Evolutionary conservation across 208 protist species (phyloP), one percentile per base, ranked within the genome.

Genomic region (Leishmania major): DNA sequence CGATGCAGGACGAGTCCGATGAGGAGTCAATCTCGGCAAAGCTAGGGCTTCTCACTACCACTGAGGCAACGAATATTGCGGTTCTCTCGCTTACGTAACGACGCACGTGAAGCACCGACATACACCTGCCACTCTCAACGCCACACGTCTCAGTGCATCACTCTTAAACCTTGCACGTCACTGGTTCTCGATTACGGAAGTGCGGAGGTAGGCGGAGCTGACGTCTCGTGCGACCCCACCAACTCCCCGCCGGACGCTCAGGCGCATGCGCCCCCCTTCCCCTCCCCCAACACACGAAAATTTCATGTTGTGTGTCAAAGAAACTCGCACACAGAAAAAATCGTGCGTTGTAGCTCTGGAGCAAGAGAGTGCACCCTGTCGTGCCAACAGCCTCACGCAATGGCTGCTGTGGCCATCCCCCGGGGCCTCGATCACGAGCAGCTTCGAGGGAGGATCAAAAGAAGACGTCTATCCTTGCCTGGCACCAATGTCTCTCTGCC

Each of bases 61-160:
- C 73, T 3, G 80, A 84, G 55, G 74, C 80, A 19, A 84, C 80
- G 10, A 84, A 84, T 37, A 28, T 75, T n/a, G 80, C 80, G 25
- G 75, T 84, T 25, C 66, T 84, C 49, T 31, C 51, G 13, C 59
- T 83, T 11, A n/a, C 49, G 28, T 53, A 73, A 59, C 3, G 2
- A 22, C 37, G 28, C 5, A 37, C 25, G n/a, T 37, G n/a, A 28
- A 3, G 13, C 64, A 11, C 10, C 1, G 17, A 28, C 10, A 25
- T 7, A 10, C 11, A 40, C 59, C n/a, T 59, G 19, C 73, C 5
- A 45, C 19, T 53, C 35, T 31, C 35, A 15, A 11, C 7, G 64
- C 19, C 4, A 70, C 31, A 2, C 22, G 15, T 47, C 31, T 31
- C 55, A 3, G 55, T 59, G 28, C 55, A 5, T 6, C 55, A 59